Percentiles rank a stretch among this genome's conserved stretches.
Conservation (phyloP, 1,139 yeast species). For the Schizosaccharomyces versatilis region DNA sequence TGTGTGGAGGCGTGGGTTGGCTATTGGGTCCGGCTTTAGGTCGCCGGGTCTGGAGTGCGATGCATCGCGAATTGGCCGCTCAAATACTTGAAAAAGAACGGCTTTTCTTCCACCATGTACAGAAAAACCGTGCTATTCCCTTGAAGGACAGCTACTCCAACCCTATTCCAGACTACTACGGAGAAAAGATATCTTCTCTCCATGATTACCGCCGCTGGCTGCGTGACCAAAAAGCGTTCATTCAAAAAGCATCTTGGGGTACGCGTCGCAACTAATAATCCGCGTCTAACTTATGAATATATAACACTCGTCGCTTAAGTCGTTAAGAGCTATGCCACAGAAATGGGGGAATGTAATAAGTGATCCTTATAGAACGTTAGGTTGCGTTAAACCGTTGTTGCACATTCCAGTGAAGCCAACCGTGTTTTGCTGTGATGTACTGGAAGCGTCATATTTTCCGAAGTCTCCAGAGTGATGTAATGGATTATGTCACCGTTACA, state of each 20-base stretch:
- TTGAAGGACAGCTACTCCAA: constrained; percentile 77
- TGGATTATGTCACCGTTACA: no score
- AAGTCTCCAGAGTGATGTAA: no score
- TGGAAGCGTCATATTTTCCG: no score
- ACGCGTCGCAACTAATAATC: not conserved
- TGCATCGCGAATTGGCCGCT: constrained; percentile 22
- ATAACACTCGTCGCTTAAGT: not conserved
- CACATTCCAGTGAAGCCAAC: no score
- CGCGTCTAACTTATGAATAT: not conserved
- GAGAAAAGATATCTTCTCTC: constrained; percentile 57
- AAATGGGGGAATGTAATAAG: no score
- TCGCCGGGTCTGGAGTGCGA: constrained; percentile 37
- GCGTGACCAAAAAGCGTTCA: constrained; percentile 79
- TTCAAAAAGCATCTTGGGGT: constrained; percentile 30
- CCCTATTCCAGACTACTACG: constrained; percentile 94
- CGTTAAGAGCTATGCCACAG: not conserved
- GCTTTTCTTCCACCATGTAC: constrained; percentile 49
- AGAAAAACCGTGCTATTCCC: constrained; percentile 72
- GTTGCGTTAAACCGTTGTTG: no score
- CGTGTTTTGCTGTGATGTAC: no score
- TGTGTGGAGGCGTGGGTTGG: constrained; percentile 60
- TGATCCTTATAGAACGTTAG: no score
- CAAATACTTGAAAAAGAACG: constrained; percentile 34
- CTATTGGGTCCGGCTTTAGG: constrained; percentile 72
- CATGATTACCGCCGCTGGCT: constrained; percentile 85